phyloP scores from a whole-genome alignment of 768 basidiomycete genomes.

The Amanita inopinata region DNA sequence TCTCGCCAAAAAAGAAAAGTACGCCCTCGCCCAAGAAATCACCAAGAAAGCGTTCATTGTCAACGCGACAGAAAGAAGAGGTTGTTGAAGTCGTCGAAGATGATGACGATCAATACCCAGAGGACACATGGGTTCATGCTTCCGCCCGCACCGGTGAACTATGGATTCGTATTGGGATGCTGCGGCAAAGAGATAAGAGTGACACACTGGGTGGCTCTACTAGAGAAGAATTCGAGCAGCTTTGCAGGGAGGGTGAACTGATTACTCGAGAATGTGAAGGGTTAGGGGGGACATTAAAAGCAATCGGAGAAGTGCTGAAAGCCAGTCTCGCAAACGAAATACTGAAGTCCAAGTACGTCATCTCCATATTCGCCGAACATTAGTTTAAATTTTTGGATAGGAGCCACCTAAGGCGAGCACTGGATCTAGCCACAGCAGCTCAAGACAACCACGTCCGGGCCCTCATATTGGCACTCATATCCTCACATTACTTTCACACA shows the following conservation, averaged over 20 bases:
- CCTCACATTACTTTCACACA: slow-evolving; percentile 65
- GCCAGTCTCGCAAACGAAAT: slow-evolving; percentile 48
- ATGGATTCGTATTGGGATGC: slow-evolving; percentile 22
- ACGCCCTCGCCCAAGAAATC: neutral
- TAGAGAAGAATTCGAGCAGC: slow-evolving; percentile 19
- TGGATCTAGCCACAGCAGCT: slow-evolving; percentile 44
- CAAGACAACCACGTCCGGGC: slow-evolving; percentile 71
- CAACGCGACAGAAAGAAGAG: neutral
- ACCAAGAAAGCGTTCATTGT: neutral
- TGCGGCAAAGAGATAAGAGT: slow-evolving; percentile 9
- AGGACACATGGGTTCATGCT: slow-evolving; percentile 25
- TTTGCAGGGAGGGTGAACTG: slow-evolving; percentile 23
- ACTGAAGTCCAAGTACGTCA: slow-evolving; percentile 49
- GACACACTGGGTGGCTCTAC: neutral
- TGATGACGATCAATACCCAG: slow-evolving; percentile 17
- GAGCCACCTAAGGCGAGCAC: slow-evolving; percentile 47
- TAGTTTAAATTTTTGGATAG: slow-evolving; percentile 21
- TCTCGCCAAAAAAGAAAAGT: slow-evolving; percentile 2
- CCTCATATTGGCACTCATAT: slow-evolving; percentile 54
- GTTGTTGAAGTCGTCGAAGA: too few relatives aligned
- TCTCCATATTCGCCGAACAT: slow-evolving; percentile 2
- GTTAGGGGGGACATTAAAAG: slow-evolving; percentile 44
- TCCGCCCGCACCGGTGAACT: slow-evolving; percentile 25
- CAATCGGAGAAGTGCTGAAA: slow-evolving; percentile 45
- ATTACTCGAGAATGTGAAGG: slow-evolving; percentile 36